Base-by-base conservation (phyloP, 345 rosid genomes). In the Eucalyptus erythrocorys region DNA sequence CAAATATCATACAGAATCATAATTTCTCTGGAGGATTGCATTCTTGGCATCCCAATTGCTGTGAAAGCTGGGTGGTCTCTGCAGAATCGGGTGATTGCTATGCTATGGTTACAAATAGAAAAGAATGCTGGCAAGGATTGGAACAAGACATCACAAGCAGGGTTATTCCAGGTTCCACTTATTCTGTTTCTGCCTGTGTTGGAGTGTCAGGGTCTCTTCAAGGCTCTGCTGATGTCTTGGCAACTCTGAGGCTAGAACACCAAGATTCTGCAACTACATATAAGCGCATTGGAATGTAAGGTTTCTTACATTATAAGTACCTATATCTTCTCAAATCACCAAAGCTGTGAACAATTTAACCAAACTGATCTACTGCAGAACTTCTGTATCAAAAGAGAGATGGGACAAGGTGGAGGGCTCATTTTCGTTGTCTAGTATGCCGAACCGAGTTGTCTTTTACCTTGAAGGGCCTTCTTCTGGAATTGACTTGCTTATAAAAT, bases 381-480 rank as follows among this genome's bases (percentile, higher is more conserved):
- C 94, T 89, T 91, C 93, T 89, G 94, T 91, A 85, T 92, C 95
- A 1, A 95, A 95, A 87, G 96, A 91, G 89, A 90, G 66, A 59
- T 96, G 99, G 99, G 94, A 92, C 89, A 95, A 88, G 82, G 90
- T 97, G 92, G 98, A 95, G 93, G 98, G 98, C 90, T 92, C 91
- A 64, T 98, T 98, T 91, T 90, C 92, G 15, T 90, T 98, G 43
- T 92, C 98, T 87, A 90, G 94, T 85, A 89, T 92, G 89, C 97
- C 97, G 87, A 94, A 94, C 86, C 92, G 94, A 48, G 95, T 91
- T 87, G 90, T 98, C 24, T 97, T 98, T 90, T 98, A 95, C 92
- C 88, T 98, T 87, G 99, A 98, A 94, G 99, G 99, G 81, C 98
- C 98, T 76, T 91, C 97, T 88, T 95, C 98, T 88, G 98, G 99